Evolutionary conservation across 768 basidiomycete species (phyloP).

Genomic region (Mycena capillaripes): DNA sequence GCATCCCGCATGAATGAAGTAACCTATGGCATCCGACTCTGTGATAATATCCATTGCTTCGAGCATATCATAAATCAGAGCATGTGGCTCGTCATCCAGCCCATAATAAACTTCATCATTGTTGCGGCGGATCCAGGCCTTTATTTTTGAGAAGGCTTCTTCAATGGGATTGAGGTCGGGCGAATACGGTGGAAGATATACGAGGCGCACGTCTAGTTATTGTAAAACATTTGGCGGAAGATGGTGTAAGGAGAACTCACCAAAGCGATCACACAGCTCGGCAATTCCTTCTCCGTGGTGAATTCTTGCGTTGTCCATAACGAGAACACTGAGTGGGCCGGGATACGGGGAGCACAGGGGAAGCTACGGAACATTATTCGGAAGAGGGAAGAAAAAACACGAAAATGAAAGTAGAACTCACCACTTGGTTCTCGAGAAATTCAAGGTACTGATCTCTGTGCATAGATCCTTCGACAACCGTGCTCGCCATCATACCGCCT

Average conservation of each 20-base stretch:
- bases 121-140: constrained; percentile 45
- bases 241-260: neutral
- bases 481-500: neutral
- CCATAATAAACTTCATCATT: constrained; percentile 18
- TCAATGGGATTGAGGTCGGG: constrained; percentile 58
- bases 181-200: constrained; percentile 55
- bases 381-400: neutral
- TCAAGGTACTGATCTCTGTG: neutral
- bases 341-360: neutral
- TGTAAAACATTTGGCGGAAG: too few species aligned
- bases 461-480: constrained; percentile 11
- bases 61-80: constrained; percentile 45
- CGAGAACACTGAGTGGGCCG: too few species aligned
- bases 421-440: constrained; percentile 14
- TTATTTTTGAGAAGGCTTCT: constrained; percentile 55
- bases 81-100: constrained; percentile 10
- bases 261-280: constrained; percentile 6
- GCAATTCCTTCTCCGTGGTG: constrained; percentile 4
- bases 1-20: constrained; percentile 51
- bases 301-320: too few species aligned
- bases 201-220: constrained; percentile 42
- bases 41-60: constrained; percentile 45
- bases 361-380: neutral
- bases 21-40: constrained; percentile 43
- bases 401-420: neutral